Base-by-base conservation (phyloP, 129 eudicot species). In the Arctium lappa region DNA sequence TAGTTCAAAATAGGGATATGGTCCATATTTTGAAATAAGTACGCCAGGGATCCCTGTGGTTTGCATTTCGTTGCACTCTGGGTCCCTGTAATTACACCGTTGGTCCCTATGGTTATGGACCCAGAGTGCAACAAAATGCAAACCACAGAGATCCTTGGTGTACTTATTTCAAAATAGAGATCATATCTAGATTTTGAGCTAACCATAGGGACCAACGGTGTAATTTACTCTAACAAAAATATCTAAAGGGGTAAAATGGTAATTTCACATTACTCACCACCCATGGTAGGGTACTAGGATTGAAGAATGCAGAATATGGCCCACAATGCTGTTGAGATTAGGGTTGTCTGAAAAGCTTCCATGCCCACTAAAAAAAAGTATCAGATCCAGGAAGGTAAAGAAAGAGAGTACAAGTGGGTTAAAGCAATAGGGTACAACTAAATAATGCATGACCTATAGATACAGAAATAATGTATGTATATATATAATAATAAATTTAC, bases 201-300 rank as follows among this genome's bases (percentile, higher is more conserved):
- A 22, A 22, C 27, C 27, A 22, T 22, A 22, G 27, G 27, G 27
- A 22, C 27, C 27, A 22, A 22, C 27, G 27, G 27, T 22, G 16
- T n/a, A 10, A 46, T 46, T 46, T 44, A 44, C 3, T 9, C 2
- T 10, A 46, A 46, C 10, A 0, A 39, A 13, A 69, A 10, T 40
- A 66, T 31, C 5, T 3, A 31, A 3, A 46, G 31, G 70, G 66
- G 53, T 70, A 46, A 72, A 50, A 36, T 44, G 50, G 48, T 32
- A 44, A 71, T 40, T 80, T 31, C n/a, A 39, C 22, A 34, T 8
- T 65, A 62, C 91, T 31, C 79, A 93, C 96, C 97, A 93, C 39
- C 97, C 97, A 88, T 93, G 97, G 79, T 89, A 93, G 62, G 96
- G 97, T 44, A 93, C 97, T 30, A 93, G 91, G 82, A 93, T 93